Evolutionary conservation across 306 rosid genomes (phyloP), one percentile per base, ranked within the genome.

Genomic region (Carpinus viminea): DNA sequence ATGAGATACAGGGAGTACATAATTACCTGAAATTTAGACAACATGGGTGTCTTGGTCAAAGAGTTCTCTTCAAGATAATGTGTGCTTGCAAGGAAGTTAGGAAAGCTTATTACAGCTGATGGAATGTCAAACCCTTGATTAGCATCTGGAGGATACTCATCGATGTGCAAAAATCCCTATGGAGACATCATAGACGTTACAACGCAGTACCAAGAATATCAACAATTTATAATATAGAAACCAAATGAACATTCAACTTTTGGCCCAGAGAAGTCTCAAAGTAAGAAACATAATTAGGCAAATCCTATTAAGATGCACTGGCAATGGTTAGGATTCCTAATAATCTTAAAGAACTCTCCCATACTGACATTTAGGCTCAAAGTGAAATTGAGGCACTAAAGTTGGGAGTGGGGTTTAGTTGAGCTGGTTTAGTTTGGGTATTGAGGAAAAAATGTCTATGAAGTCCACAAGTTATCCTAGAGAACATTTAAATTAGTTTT

Each of bases 101-200:
- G 91, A 80, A 93, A 95, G 88, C 91, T 91, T 84, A 93, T 91
- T 76, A 95, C 72, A 47, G 99, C 96, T 12, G 99, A 93, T 68
- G 99, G 99, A 84, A 95, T 93, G 80, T 95, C 99, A 68, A 91
- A 93, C 75, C 99, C 99, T 81, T 93, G 98, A 83, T 92, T 91
- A 69, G 99, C 98, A 83, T 91, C 99, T 26, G 98, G 96, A 59
- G 97, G 99, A 76, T 95, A 95, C 77, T 95, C 97, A 84, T 92
- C 98, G 73, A 95, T 93, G 86, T 95, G 98, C 89, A 91, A 87
- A 82, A 95, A 93, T 52, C 99, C 99, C 98, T 95, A 70, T 59
- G 72, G 20, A 75, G 52, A 80, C 68, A 76, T 65, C 36, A 53
- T 79, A 75, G 47, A 80, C 65, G 73, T 69, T 48, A 53, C 77